Evolutionary conservation across 2,329 filamentous ascomycete genomes (phyloP), one percentile per base, ranked within the genome.

Genomic region (Aspergillus fischeri): DNA sequence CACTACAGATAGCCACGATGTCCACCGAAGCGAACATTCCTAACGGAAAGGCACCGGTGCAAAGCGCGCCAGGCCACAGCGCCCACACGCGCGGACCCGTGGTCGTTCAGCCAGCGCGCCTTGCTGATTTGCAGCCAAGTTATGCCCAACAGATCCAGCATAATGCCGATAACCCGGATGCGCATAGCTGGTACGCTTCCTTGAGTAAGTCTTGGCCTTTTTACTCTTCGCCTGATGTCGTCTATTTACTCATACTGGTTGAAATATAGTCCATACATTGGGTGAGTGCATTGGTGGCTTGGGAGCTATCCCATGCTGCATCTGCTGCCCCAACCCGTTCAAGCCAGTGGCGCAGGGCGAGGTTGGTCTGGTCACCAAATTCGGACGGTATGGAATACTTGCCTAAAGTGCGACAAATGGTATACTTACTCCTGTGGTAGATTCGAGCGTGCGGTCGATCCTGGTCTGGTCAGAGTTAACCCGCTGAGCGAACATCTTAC

Each of bases 401-500:
- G 60, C 51, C 24, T 35, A 25, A 29, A 24, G 29, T 52, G n/a
- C 14, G 4, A 28, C 10, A 17, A 44, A n/a, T 20, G 41, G 14
- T 17, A 49, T 42, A 28, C 60, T 59, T 32, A 62, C 49, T 10
- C 28, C 8, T 87, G 27, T 29, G 28, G 14, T 51, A 75, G 73
- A 63, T 97, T 99, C 79, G 91, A 96, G 76, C 90, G 92, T 75
- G 92, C 94, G 10, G 93, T 97, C 64, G 94, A 99, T 74, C 94
- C 94, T 2, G 94, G 94, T 73, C 87, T 99, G 32, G 91, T 97
- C 76, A 96, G 96, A 81, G 87, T 99, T 81, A 99, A 99, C 79
- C 93, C 93, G 3, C 86, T 97, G 54, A 93, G 89, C 68, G 94
- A 99, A 81, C 85, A 83, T 57, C 83, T 99, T 45, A 88, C 91